phyloP scores from a whole-genome alignment of 257 asterid genomes.

The Phtheirospermum japonicum region DNA sequence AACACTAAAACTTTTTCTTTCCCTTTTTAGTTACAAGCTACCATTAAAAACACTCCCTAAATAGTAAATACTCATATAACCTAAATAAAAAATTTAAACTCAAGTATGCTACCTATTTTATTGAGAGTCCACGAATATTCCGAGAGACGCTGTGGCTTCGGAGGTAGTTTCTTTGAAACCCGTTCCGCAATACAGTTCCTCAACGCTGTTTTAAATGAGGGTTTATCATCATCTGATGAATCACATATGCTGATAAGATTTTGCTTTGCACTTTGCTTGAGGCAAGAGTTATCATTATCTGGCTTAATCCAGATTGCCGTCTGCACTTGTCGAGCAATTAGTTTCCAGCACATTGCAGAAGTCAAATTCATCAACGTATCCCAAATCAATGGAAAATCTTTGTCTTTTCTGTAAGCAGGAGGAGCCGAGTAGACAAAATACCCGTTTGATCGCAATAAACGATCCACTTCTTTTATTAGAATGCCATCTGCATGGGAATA shows the following conservation, averaged over 20 bases:
- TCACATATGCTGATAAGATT: constrained; percentile 59
- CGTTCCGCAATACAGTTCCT: constrained; percentile 33
- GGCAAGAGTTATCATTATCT: constrained; percentile 52
- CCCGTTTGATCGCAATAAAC: constrained; percentile 70
- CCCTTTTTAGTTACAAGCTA: no score
- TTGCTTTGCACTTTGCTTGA: constrained; percentile 50
- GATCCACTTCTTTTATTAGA: constrained; percentile 79
- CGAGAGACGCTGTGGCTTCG: constrained; percentile 79
- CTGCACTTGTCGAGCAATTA: constrained; percentile 82
- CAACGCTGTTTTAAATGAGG: constrained; percentile 32
- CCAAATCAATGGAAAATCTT: constrained; percentile 83
- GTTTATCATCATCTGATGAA: constrained; percentile 43
- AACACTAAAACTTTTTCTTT: neutral
- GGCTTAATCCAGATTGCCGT: constrained; percentile 87
- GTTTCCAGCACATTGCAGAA: constrained; percentile 96
- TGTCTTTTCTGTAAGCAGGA: constrained; percentile 90
- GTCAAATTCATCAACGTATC: constrained; percentile 67
- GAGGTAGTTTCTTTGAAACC: constrained; percentile 33
- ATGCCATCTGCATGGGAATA: constrained; percentile 67
- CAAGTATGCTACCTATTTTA: constrained; percentile 47
- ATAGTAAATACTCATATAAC: neutral
- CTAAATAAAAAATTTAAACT: neutral
- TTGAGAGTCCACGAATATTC: constrained; percentile 63
- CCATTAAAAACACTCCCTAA: neutral
- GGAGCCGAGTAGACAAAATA: constrained; percentile 95